Evolutionary conservation across 2,329 filamentous ascomycete genomes (phyloP).

Genomic region (Phaeosphaeriaceae sp.): DNA sequence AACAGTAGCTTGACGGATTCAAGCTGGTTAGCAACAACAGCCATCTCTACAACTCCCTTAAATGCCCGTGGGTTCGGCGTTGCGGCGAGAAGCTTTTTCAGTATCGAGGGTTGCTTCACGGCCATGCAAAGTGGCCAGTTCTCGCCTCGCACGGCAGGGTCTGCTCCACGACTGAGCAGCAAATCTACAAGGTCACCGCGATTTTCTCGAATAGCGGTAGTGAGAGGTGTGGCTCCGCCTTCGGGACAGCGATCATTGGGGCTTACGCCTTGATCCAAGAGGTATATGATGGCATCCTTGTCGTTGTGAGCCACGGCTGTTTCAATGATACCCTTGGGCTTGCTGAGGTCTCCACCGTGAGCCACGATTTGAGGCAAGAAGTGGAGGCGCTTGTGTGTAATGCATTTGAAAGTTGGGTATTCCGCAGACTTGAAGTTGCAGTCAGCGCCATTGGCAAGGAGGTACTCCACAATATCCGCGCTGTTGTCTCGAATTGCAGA

Average conservation of each 20-base stretch:
- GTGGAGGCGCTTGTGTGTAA: conserved; percentile 70
- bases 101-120: conserved; percentile 66
- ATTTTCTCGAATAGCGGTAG: conserved; percentile 70
- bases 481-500: conserved; percentile 73
- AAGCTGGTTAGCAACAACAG: conserved; percentile 71
- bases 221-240: conserved; percentile 66
- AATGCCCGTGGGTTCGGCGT: conserved; percentile 67
- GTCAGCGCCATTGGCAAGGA: conserved; percentile 62
- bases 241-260: conserved; percentile 67
- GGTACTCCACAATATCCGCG: conserved; percentile 66
- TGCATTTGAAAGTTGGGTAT: conserved; percentile 73
- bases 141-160: conserved; percentile 69
- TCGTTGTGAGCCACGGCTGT: conserved; percentile 70
- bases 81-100: conserved; percentile 64
- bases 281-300: conserved; percentile 66
- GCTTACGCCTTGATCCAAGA: conserved; percentile 67
- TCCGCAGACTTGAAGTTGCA: conserved; percentile 66
- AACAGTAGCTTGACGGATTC: conserved; percentile 73
- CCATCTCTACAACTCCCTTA: conserved; percentile 73
- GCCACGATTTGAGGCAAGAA: conserved; percentile 65
- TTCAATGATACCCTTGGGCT: conserved; percentile 71
- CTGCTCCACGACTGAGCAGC: conserved; percentile 66
- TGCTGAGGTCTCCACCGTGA: conserved; percentile 66
- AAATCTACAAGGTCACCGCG: conserved; percentile 67
- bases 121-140: conserved; percentile 78